Evolutionary conservation across 805 yeast genomes (phyloP).

Genomic region (Candida glaebosa): DNA sequence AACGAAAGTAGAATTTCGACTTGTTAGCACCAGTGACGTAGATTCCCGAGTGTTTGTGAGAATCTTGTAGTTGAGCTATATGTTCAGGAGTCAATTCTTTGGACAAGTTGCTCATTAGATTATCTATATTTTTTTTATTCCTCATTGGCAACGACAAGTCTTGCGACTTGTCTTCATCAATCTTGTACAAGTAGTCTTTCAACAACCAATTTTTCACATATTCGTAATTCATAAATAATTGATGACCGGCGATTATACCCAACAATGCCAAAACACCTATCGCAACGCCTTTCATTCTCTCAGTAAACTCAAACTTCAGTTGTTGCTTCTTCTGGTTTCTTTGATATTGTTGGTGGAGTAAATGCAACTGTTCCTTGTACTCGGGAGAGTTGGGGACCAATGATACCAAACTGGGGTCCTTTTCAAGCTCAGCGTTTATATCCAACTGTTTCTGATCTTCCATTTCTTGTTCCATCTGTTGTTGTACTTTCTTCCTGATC

Average conservation of each 20-base stretch:
- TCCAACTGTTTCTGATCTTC: constrained; percentile 14
- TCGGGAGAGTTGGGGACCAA: constrained; percentile 33
- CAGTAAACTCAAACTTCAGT: constrained; percentile 35
- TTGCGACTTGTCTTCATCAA: constrained; percentile 36
- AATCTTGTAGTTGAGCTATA: constrained; percentile 17
- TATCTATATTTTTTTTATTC: constrained; percentile 24
- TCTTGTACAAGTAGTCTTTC: constrained; percentile 30
- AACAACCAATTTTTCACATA: constrained; percentile 31
- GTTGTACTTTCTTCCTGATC: constrained; percentile 6
- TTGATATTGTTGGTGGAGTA: constrained; percentile 25
- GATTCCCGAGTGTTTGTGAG: constrained; percentile 27
- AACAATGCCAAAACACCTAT: constrained; percentile 40
- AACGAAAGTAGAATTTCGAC: constrained; percentile 53
- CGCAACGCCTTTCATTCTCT: constrained; percentile 42
- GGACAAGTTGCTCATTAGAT: constrained; percentile 23
- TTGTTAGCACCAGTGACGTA: constrained; percentile 33
- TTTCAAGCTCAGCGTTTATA: constrained; percentile 22
- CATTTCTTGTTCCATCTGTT: constrained; percentile 8
- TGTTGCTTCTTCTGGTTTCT: constrained; percentile 23
- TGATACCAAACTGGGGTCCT: constrained; percentile 27
- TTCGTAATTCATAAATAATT: constrained; percentile 40
- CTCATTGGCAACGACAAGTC: constrained; percentile 30
- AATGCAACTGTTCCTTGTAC: constrained; percentile 28
- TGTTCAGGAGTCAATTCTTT: constrained; percentile 20
- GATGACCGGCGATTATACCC: constrained; percentile 39